phyloP scores from a whole-genome alignment of 139 green algal genomes.

The Closterium sp. region DNA sequence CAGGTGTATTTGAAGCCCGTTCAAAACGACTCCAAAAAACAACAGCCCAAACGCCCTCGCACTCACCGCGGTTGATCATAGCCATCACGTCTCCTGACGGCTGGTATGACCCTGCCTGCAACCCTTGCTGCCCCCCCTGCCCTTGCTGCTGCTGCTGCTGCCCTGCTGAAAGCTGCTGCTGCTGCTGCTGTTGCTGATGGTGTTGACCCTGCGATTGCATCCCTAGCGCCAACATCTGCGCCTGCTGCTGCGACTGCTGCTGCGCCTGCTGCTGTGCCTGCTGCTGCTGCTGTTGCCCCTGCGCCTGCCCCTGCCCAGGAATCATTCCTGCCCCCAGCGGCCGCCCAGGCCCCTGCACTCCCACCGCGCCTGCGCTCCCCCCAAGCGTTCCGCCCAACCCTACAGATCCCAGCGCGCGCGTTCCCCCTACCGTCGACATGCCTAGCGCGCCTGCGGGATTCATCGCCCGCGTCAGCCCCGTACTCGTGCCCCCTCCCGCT shows the following conservation, averaged over 20 bases:
- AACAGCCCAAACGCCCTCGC: neutral
- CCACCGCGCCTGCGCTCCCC: slow-evolving; percentile 15
- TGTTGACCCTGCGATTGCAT: slow-evolving; percentile 20
- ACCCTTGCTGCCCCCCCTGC: neutral
- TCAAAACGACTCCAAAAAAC: too few species aligned
- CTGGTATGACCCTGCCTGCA: slow-evolving; percentile 15
- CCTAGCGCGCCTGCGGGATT: slow-evolving; percentile 33
- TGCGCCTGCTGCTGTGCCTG: neutral
- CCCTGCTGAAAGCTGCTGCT: too few species aligned
- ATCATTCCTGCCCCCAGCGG: neutral
- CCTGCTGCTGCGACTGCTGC: neutral
- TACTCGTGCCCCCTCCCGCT: neutral
- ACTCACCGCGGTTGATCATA: slow-evolving; percentile 50
- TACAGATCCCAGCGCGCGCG: slow-evolving; percentile 20
- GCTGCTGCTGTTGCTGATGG: slow-evolving; percentile 27
- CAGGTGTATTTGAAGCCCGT: too few species aligned
- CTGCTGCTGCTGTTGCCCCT: neutral
- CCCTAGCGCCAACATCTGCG: neutral
- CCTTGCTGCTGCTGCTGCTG: neutral
- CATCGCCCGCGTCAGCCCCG: slow-evolving; percentile 13
- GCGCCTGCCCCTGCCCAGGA: neutral
- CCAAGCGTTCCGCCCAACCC: slow-evolving; percentile 30
- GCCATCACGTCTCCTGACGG: slow-evolving; percentile 30
- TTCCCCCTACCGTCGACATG: slow-evolving; percentile 41
- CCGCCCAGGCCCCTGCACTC: slow-evolving; percentile 40